Conservation (phyloP, 2,329 filamentous ascomycete genomes). For the Penicillium palitans region DNA sequence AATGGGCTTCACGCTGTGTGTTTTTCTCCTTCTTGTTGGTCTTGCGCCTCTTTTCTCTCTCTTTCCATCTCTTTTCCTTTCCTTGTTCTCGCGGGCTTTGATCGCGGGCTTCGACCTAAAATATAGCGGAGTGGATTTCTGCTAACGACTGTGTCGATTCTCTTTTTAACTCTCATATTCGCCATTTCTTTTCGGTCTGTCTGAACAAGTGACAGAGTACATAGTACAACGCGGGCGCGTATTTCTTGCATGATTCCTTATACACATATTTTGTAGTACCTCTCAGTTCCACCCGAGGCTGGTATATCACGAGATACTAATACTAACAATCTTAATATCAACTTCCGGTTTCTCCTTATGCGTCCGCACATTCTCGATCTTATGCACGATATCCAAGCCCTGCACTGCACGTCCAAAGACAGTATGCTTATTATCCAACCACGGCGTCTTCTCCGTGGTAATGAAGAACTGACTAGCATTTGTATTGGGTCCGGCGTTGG, state of each 20-base stretch:
- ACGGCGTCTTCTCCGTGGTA: slow-evolving; percentile 94
- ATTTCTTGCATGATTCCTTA: neutral
- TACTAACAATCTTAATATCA: slow-evolving; percentile 96
- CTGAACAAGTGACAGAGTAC: slow-evolving; percentile 1
- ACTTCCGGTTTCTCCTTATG: slow-evolving; percentile 93
- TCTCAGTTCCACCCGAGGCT: neutral
- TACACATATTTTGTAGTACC: neutral
- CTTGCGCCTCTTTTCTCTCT: neutral
- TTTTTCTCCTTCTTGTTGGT: neutral
- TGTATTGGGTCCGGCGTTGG: slow-evolving; percentile 91
- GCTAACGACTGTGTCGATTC: slow-evolving; percentile 1
- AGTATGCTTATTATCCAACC: slow-evolving; percentile 94
- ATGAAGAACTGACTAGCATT: slow-evolving; percentile 99
- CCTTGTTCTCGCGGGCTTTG: neutral
- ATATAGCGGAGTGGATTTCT: neutral
- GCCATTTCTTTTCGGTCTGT: neutral
- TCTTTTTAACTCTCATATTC: neutral
- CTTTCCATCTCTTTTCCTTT: neutral
- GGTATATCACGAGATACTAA: slow-evolving; percentile 44
- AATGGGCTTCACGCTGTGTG: neutral
- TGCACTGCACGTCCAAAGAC: slow-evolving; percentile 90
- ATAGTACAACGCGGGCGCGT: slow-evolving; percentile 3
- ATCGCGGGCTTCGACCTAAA: neutral
- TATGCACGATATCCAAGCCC: slow-evolving; percentile 90
- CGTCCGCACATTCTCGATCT: slow-evolving; percentile 87